Evolutionary conservation across 2,329 filamentous ascomycete species (phyloP).

Genomic region (Ascomycota sp.): DNA sequence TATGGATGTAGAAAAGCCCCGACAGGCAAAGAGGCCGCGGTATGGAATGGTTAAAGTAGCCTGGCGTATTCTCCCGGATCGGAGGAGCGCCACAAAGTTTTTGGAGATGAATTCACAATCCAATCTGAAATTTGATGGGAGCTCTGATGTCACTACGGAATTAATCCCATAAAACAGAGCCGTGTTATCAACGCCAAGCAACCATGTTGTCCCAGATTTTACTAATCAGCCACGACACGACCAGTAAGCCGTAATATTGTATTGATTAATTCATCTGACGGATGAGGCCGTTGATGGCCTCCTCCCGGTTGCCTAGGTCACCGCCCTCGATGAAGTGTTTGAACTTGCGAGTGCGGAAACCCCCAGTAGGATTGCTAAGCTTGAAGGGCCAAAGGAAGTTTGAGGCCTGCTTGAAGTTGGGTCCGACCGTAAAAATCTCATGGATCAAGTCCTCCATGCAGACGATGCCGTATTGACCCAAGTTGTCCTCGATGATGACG

Average conservation of each 20-base stretch:
- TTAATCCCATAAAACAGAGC: conserved; percentile 17
- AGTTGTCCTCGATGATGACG: conserved; percentile 84
- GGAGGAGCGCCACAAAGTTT: too few species aligned
- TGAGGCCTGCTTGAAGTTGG: conserved; percentile 98
- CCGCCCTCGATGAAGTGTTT: conserved; percentile 97
- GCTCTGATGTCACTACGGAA: conserved; percentile 18
- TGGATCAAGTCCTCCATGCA: conserved; percentile 98
- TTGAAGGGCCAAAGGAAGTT: conserved; percentile 99
- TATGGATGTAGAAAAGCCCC: neutral
- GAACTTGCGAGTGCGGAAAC: conserved; percentile 93
- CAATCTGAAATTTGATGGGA: conserved; percentile 6
- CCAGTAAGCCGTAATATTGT: conserved; percentile 4
- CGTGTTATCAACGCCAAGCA: conserved; percentile 20
- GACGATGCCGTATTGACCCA: conserved; percentile 97
- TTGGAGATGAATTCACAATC: too few species aligned
- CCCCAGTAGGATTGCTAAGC: conserved; percentile 92
- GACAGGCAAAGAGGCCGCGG: too few species aligned
- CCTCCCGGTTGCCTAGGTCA: conserved; percentile 96
- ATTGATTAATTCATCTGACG: conserved; percentile 81
- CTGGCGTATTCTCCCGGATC: too few species aligned
- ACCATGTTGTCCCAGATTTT: conserved; percentile 12
- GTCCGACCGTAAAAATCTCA: conserved; percentile 95
- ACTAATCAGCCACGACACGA: conserved; percentile 4
- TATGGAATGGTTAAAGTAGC: too few species aligned
- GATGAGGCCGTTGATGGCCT: conserved; percentile 89